A percentile compares a stretch with the other conserved stretches of the same genome.
phyloP scores from a whole-genome alignment of 1,284 basidiomycete genomes.

The Pseudozyma pruni region DNA sequence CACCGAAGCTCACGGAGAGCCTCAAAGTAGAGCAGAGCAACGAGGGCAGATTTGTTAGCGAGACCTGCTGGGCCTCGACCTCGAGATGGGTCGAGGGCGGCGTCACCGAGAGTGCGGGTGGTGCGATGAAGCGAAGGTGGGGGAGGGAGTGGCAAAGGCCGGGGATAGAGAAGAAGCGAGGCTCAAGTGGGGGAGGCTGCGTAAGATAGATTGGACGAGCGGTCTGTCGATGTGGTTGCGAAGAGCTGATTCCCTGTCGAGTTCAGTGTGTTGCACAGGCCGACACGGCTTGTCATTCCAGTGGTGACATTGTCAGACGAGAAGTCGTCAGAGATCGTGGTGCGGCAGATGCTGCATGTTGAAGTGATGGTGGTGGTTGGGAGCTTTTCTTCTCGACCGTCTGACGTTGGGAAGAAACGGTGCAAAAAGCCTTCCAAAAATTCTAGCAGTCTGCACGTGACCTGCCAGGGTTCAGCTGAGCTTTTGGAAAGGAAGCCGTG shows the following conservation, averaged over 20 bases:
- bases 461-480: neutral
- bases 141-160: neutral
- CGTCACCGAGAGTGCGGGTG: conserved; percentile 42
- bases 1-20: conserved; percentile 53
- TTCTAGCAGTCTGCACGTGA: neutral
- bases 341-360: neutral
- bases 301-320: no score
- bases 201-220: no score
- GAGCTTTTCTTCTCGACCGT: neutral
- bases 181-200: no score
- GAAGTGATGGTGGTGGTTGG: conserved; percentile 3
- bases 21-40: conserved; percentile 39
- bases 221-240: no score
- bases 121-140: neutral
- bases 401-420: neutral
- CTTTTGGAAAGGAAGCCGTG: neutral
- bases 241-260: no score
- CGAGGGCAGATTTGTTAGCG: conserved; percentile 36
- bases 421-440: neutral
- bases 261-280: no score
- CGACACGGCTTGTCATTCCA: no score
- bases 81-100: conserved; percentile 20
- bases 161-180: neutral
- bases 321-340: no score
- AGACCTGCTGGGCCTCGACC: conserved; percentile 25